These are phyloP conservation scores for Rubia peregrina DNA, from an alignment of 305 asterid genomes.

Conservation along the genomic window DNA sequence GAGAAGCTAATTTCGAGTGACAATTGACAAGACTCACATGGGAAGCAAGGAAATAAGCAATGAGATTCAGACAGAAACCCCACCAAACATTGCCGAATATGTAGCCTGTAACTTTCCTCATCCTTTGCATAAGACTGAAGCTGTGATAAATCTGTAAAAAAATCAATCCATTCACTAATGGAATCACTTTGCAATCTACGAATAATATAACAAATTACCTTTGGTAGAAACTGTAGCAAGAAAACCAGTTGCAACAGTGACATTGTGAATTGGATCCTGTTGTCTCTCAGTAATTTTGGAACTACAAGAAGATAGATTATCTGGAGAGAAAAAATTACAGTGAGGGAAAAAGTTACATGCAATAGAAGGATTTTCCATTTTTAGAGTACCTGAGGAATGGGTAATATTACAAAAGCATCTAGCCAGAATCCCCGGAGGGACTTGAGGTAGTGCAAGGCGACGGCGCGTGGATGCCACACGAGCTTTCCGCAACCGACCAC, in stretches of 20 bases:
- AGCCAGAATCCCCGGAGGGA: slow-evolving; percentile 85
- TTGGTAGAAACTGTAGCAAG: slow-evolving; percentile 12
- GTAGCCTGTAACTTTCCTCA: slow-evolving; percentile 28
- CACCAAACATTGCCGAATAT: slow-evolving; percentile 18
- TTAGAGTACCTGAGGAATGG: slow-evolving; percentile 69
- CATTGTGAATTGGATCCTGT: slow-evolving; percentile 23
- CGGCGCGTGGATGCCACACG: slow-evolving; percentile 83
- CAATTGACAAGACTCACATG: neutral
- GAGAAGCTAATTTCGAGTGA: neutral
- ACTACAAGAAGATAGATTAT: slow-evolving; percentile 15
- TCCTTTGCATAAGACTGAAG: slow-evolving; percentile 24
- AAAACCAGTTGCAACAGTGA: slow-evolving; percentile 22
- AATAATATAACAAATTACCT: neutral
- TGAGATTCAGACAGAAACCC: slow-evolving; percentile 32
- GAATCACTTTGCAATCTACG: no score
- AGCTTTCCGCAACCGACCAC: slow-evolving; percentile 92
- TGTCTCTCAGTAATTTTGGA: slow-evolving; percentile 23
- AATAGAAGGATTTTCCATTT: neutral
- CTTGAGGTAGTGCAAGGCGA: slow-evolving; percentile 59
- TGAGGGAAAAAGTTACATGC: neutral
- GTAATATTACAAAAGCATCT: slow-evolving; percentile 78
- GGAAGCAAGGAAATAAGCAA: slow-evolving; percentile 35
- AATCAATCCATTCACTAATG: neutral
- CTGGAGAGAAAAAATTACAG: neutral
- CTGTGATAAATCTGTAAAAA: slow-evolving; percentile 27